These are phyloP conservation scores for Dactylellina haptotyla DNA, from an alignment of 2,329 filamentous ascomycete species.

Conservation along the genomic window DNA sequence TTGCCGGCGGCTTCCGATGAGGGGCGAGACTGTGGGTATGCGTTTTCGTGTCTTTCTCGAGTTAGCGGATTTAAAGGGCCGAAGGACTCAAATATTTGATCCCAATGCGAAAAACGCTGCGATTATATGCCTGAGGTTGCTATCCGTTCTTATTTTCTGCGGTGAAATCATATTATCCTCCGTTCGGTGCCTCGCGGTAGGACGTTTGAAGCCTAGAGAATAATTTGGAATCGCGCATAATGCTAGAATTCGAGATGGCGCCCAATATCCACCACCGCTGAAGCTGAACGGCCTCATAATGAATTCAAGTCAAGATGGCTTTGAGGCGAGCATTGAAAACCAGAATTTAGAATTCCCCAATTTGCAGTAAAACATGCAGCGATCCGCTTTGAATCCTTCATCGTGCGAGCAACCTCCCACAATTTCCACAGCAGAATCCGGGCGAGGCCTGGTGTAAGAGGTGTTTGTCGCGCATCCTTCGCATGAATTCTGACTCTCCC, in stretches of 20 bases:
- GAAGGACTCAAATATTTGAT: slow-evolving; percentile 15
- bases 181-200: slow-evolving; percentile 18
- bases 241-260: not conserved
- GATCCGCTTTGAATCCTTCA: slow-evolving; percentile 35
- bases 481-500: slow-evolving; percentile 26
- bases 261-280: not conserved
- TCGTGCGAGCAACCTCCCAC: not conserved
- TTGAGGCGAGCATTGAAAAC: too few relatives aligned
- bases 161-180: slow-evolving; percentile 26
- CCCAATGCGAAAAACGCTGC: slow-evolving; percentile 6
- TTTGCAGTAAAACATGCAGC: slow-evolving; percentile 15
- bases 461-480: slow-evolving; percentile 2
- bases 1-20: slow-evolving; percentile 21
- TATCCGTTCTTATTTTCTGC: slow-evolving; percentile 1
- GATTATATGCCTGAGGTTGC: slow-evolving; percentile 13
- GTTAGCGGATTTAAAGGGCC: not conserved
- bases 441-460: slow-evolving; percentile 61
- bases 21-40: too few relatives aligned
- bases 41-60: slow-evolving; percentile 9
- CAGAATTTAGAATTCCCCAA: not conserved
- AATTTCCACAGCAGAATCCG: too few relatives aligned
- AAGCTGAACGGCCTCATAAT: too few relatives aligned
- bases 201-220: slow-evolving; percentile 32
- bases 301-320: too few relatives aligned
- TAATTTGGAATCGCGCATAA: slow-evolving; percentile 37